These are phyloP conservation scores for Antitrichia curtipendula DNA, from an alignment of 225 moss, liverwort and hornwort genomes.

Conservation along the genomic window DNA sequence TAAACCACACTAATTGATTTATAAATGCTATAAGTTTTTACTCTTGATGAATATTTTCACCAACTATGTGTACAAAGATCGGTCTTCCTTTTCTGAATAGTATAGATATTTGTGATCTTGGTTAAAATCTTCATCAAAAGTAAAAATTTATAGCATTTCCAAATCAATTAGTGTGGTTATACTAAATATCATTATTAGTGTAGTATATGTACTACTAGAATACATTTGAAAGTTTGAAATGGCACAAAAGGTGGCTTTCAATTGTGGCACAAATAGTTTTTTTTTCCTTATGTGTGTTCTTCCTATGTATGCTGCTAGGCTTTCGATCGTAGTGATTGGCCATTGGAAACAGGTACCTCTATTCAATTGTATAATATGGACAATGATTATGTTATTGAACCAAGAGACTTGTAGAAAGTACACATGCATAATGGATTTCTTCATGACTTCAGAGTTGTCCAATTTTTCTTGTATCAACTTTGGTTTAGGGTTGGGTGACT, in stretches of 20 bases:
- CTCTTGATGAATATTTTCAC: neutral
- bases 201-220: too few species aligned
- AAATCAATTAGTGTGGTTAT: too few species aligned
- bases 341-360: accelerated
- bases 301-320: accelerated
- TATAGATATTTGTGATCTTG: neutral
- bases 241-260: neutral
- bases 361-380: neutral
- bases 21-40: neutral
- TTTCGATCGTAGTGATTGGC: neutral
- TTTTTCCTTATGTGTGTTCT: neutral
- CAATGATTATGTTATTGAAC: neutral
- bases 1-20: neutral
- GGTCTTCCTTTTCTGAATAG: accelerated
- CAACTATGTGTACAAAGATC: neutral
- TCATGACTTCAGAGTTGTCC: accelerated
- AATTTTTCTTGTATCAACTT: neutral
- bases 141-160: neutral
- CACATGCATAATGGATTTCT: accelerated
- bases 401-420: neutral
- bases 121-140: neutral
- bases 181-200: too few species aligned
- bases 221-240: neutral
- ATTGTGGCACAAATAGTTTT: neutral
- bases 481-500: accelerated